Percentiles rank a stretch among this genome's conserved stretches.
Conservation (phyloP, 495 filamentous ascomycete genomes). For the Saxispiralis lemnorum region DNA sequence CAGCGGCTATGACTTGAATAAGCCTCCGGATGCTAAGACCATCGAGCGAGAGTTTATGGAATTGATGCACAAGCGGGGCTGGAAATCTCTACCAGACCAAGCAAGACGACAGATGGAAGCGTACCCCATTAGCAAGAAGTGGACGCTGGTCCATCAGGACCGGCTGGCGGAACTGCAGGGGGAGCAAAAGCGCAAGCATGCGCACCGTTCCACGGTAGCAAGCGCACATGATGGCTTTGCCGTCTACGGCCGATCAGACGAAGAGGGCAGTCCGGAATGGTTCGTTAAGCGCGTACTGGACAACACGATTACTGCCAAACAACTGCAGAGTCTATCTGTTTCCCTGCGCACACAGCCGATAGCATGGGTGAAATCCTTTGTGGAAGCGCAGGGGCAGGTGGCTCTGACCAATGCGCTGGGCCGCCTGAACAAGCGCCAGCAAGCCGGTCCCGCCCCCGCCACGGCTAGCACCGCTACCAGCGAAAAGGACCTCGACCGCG, state of each 20-base stretch:
- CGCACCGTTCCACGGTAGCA: slow-evolving; percentile 44
- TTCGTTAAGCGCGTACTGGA: slow-evolving; percentile 96
- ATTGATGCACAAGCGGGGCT: slow-evolving; percentile 92
- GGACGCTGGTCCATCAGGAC: slow-evolving; percentile 92
- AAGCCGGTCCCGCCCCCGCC: slow-evolving; percentile 45
- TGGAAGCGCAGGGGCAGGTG: slow-evolving; percentile 93
- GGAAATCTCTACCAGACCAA: slow-evolving; percentile 91
- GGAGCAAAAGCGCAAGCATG: slow-evolving; percentile 70
- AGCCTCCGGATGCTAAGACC: slow-evolving; percentile 64
- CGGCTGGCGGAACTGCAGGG: slow-evolving; percentile 82
- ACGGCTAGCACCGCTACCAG: slow-evolving; percentile 33
- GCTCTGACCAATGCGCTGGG: slow-evolving; percentile 83
- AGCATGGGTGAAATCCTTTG: slow-evolving; percentile 89
- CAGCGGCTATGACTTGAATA: slow-evolving; percentile 46
- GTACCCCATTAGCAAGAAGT: slow-evolving; percentile 86
- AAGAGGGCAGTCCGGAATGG: slow-evolving; percentile 95
- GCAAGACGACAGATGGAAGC: slow-evolving; percentile 87
- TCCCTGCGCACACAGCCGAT: slow-evolving; percentile 92
- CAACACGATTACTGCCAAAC: slow-evolving; percentile 79
- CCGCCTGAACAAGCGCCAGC: slow-evolving; percentile 80
- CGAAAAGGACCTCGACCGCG: slow-evolving; percentile 79
- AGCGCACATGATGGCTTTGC: slow-evolving; percentile 32
- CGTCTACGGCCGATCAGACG: slow-evolving; percentile 48
- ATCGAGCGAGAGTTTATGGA: slow-evolving; percentile 86
- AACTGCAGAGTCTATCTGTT: slow-evolving; percentile 78